Conservation (phyloP, 2,329 filamentous ascomycete genomes). For the Colletotrichum magnum region DNA sequence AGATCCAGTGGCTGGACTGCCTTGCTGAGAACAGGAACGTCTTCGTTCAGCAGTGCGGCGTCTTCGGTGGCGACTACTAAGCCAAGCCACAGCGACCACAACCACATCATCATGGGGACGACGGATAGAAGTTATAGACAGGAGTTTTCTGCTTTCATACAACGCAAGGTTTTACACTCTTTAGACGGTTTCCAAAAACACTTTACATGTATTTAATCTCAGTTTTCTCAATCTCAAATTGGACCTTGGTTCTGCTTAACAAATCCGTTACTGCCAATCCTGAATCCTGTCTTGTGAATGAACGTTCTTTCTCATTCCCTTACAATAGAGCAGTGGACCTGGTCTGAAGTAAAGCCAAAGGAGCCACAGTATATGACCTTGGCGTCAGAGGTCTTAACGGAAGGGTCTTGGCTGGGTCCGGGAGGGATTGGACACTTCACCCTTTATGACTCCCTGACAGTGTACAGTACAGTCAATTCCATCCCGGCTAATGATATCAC, state of each 20-base stretch:
- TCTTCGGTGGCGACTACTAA: slow-evolving; percentile 48
- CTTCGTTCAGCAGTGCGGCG: slow-evolving; percentile 55
- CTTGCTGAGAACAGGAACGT: slow-evolving; percentile 57
- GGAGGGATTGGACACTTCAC: no score
- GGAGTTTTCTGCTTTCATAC: slow-evolving; percentile 13
- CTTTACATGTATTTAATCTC: slow-evolving; percentile 31
- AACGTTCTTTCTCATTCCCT: accelerated
- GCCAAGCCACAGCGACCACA: not conserved
- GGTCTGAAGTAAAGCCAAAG: no score
- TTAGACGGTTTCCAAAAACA: slow-evolving; percentile 7
- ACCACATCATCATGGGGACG: not conserved
- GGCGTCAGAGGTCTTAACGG: no score
- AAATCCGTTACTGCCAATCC: not conserved
- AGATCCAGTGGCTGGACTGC: slow-evolving; percentile 65
- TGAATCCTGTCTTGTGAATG: not conserved
- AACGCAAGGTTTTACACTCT: slow-evolving; percentile 13
- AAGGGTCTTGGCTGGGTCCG: no score
- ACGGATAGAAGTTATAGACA: slow-evolving; percentile 11
- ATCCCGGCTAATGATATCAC: no score
- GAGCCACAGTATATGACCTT: no score
- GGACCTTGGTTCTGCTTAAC: not conserved
- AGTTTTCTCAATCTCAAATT: slow-evolving; percentile 6
- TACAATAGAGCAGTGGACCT: no score
- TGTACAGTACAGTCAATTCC: no score
- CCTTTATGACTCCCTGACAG: no score